Evolutionary conservation across 805 yeast genomes (phyloP).

Genomic region (Deakozyma indianensis): DNA sequence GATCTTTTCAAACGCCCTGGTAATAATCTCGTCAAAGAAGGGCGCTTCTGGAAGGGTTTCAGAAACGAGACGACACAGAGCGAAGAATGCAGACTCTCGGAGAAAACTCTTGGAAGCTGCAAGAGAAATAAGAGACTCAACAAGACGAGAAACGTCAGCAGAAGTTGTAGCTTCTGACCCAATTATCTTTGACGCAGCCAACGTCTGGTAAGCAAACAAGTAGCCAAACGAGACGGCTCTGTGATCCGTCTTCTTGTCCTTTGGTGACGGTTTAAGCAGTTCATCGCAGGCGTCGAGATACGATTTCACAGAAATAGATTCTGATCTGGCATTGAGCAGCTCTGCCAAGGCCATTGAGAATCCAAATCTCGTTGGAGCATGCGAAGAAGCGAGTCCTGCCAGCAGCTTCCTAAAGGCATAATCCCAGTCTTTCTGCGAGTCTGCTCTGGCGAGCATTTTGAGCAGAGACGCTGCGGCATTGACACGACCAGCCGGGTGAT

Average conservation of each 20-base stretch:
- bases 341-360: slow-evolving; percentile 81
- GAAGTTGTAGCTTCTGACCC: slow-evolving; percentile 14
- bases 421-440: slow-evolving; percentile 46
- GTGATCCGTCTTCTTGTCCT: not conserved
- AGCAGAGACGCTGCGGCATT: slow-evolving; percentile 55
- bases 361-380: slow-evolving; percentile 77
- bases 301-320: slow-evolving; percentile 17
- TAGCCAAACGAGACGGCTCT: slow-evolving; percentile 49
- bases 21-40: slow-evolving; percentile 7
- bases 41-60: not conserved
- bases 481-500: slow-evolving; percentile 56
- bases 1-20: slow-evolving; percentile 26
- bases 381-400: slow-evolving; percentile 66
- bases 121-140: slow-evolving; percentile 37
- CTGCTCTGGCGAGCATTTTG: slow-evolving; percentile 34
- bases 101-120: slow-evolving; percentile 67
- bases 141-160: slow-evolving; percentile 27
- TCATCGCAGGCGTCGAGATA: not conserved
- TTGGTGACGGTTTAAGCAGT: not conserved
- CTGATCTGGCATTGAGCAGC: slow-evolving; percentile 17
- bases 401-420: slow-evolving; percentile 70
- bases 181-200: slow-evolving; percentile 41
- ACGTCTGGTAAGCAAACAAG: slow-evolving; percentile 68
- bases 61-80: slow-evolving; percentile 43
- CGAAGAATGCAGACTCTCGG: slow-evolving; percentile 64